phyloP scores from a whole-genome alignment of 345 rosid genomes.

The Ailanthus altissimus region DNA sequence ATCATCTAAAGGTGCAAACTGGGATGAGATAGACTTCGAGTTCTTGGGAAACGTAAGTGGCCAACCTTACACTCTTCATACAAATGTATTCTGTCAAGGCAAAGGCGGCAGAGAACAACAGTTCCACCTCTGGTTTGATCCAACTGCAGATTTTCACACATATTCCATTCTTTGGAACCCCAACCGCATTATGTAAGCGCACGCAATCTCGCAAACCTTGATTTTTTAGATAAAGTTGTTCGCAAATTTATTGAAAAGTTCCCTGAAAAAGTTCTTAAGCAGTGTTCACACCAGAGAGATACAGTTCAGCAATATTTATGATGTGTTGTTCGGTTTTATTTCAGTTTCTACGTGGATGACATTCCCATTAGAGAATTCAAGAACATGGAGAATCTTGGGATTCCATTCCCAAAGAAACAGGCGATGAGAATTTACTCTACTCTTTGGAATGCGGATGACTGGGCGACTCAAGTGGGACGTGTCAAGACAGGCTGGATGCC shows the following conservation, averaged over 20 bases:
- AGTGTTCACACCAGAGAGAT: too few species aligned
- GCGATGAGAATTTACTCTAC: constrained; percentile 64
- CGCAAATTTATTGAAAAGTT: too few species aligned
- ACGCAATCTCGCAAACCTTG: not conserved
- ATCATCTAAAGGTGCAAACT: constrained; percentile 49
- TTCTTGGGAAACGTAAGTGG: constrained; percentile 73
- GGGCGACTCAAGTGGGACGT: constrained; percentile 70
- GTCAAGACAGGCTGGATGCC: constrained; percentile 58
- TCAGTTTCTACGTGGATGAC: constrained; percentile 53
- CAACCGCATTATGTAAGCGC: constrained; percentile 49
- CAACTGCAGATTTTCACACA: constrained; percentile 66
- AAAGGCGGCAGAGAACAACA: constrained; percentile 76
- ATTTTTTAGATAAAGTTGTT: not conserved
- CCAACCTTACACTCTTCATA: constrained; percentile 65
- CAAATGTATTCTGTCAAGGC: constrained; percentile 64
- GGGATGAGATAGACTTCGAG: constrained; percentile 81
- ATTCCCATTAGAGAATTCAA: constrained; percentile 55
- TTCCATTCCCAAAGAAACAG: constrained; percentile 55
- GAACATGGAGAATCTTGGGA: constrained; percentile 47
- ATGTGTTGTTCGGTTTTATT: not conserved
- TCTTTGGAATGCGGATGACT: constrained; percentile 67
- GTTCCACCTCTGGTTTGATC: constrained; percentile 80
- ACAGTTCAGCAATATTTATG: too few species aligned
- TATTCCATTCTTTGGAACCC: constrained; percentile 71
- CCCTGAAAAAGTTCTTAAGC: too few species aligned